A percentile compares a stretch with the other conserved stretches of the same genome.
Evolutionary conservation across 1,284 basidiomycete genomes (phyloP).

Genomic region (Thelephora terrestris): DNA sequence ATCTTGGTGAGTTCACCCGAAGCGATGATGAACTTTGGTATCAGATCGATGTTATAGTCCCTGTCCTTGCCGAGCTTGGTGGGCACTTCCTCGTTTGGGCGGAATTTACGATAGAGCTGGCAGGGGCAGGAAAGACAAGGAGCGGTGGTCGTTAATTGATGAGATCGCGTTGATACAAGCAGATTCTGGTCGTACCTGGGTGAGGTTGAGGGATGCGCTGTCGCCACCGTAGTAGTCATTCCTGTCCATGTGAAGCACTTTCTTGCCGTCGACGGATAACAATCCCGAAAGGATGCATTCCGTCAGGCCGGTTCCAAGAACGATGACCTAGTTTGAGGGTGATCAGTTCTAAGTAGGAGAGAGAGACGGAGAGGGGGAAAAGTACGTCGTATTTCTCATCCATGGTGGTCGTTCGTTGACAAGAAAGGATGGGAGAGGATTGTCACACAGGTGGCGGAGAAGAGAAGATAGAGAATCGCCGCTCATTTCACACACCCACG

Average conservation of each 20-base stretch:
- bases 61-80: constrained; percentile 84
- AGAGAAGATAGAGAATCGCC: too few species aligned
- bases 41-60: constrained; percentile 93
- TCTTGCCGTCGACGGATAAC: constrained; percentile 98
- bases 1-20: constrained; percentile 98
- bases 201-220: constrained; percentile 94
- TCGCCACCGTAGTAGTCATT: constrained; percentile 99
- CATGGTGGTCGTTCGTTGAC: constrained; percentile 35
- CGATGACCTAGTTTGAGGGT: constrained; percentile 59
- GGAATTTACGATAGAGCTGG: constrained; percentile 96
- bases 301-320: constrained; percentile 92
- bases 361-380: constrained; percentile 8
- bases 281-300: constrained; percentile 97
- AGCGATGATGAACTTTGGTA: constrained; percentile 96
- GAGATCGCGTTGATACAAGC: constrained; percentile 9
- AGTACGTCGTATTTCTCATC: constrained; percentile 86
- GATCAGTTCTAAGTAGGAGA: constrained; percentile 5
- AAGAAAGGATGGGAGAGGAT: constrained; percentile 7
- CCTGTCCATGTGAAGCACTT: constrained; percentile 98
- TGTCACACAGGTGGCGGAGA: neutral
- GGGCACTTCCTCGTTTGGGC: constrained; percentile 61
- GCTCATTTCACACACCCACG: too few species aligned
- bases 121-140: constrained; percentile 3
- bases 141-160: constrained; percentile 3
- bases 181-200: constrained; percentile 56